phyloP scores from a whole-genome alignment of 2,329 filamentous ascomycete species.

The Ceratocystis huliohia region DNA sequence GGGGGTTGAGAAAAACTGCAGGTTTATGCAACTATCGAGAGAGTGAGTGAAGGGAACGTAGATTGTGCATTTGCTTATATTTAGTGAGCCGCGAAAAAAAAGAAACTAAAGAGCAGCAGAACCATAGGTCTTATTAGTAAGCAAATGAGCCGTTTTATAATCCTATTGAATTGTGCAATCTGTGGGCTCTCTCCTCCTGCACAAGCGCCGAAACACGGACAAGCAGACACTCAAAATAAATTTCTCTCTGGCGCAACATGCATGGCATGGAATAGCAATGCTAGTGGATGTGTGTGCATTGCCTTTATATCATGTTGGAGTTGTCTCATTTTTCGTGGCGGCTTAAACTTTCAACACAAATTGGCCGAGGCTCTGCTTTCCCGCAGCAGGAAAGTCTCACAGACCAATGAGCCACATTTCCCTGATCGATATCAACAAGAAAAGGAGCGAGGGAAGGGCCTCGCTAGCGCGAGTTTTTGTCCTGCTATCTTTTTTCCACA shows the following conservation, averaged over 20 bases:
- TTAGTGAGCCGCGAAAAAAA: too few species aligned
- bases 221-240: background rate
- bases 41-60: too few species aligned
- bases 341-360: background rate
- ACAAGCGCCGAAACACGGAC: slow-evolving; percentile 2
- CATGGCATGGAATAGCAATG: background rate
- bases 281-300: background rate
- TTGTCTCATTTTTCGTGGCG: background rate
- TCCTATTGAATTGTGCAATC: background rate
- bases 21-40: too few species aligned
- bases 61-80: too few species aligned
- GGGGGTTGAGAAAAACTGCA: background rate
- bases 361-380: slow-evolving; percentile 6
- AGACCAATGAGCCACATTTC: background rate
- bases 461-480: background rate
- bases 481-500: background rate
- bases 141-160: background rate
- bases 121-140: too few species aligned
- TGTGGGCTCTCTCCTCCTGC: background rate
- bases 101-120: too few species aligned
- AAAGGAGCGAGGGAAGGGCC: background rate
- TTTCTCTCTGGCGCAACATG: slow-evolving; percentile 5
- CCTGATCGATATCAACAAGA: background rate
- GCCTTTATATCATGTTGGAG: background rate
- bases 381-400: background rate